These are phyloP conservation scores for Cenchrus purpureus DNA, from an alignment of 176 grass and related monocot species.

Conservation along the genomic window DNA sequence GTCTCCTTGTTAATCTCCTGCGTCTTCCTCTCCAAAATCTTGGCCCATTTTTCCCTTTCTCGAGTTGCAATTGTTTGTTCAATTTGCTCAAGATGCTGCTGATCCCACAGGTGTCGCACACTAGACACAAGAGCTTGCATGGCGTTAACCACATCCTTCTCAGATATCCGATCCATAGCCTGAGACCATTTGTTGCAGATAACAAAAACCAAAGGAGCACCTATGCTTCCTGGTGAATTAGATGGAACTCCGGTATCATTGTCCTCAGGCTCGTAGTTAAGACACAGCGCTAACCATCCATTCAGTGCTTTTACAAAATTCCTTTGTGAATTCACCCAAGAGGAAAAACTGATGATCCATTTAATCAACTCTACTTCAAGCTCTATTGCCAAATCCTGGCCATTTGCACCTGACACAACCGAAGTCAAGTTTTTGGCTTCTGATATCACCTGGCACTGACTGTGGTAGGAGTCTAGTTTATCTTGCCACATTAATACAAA, in stretches of 20 bases:
- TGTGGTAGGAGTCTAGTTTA: constrained; percentile 72
- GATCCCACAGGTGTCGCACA: constrained; percentile 59
- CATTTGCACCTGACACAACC: constrained; percentile 41
- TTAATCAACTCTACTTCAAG: constrained; percentile 92
- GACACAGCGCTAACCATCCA: constrained; percentile 80
- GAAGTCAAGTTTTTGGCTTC: constrained; percentile 62
- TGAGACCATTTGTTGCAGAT: constrained; percentile 87
- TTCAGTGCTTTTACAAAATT: constrained; percentile 81
- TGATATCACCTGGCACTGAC: constrained; percentile 65
- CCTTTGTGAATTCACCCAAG: constrained; percentile 78
- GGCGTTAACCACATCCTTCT: constrained; percentile 66
- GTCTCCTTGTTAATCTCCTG: constrained; percentile 70
- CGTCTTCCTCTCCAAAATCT: constrained; percentile 60
- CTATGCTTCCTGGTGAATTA: constrained; percentile 68
- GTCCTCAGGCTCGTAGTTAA: constrained; percentile 58
- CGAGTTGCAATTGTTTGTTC: constrained; percentile 49
- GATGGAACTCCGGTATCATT: constrained; percentile 43
- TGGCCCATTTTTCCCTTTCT: constrained; percentile 73
- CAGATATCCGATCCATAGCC: constrained; percentile 69
- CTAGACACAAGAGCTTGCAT: constrained; percentile 69
- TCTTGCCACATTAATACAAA: constrained; percentile 83
- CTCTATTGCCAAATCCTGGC: constrained; percentile 47
- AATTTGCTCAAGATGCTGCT: constrained; percentile 55
- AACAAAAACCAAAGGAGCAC: constrained; percentile 78
- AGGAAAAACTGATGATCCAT: constrained; percentile 77